These are phyloP conservation scores for Yarrowia sp. DNA, from an alignment of 805 yeast species.

Conservation along the genomic window DNA sequence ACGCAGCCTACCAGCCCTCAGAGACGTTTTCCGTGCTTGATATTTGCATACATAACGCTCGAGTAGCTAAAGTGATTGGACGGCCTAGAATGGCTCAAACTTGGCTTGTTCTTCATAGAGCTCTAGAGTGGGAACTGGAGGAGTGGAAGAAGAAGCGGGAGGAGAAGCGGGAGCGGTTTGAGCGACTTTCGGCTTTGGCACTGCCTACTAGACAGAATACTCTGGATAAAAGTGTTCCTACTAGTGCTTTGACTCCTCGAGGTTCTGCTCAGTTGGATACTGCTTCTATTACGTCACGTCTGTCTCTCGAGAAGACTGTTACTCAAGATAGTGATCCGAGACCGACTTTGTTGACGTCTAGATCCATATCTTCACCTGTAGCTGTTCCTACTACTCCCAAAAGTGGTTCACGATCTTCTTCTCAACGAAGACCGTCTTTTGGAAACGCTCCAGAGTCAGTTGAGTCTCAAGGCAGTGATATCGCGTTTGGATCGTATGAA, in stretches of 20 bases:
- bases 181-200: neutral
- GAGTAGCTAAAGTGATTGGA: slow-evolving; percentile 43
- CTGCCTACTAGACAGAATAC: neutral
- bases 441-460: neutral
- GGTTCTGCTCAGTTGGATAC: neutral
- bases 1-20: neutral
- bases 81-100: slow-evolving; percentile 56
- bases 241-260: neutral
- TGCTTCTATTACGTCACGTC: neutral
- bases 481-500: slow-evolving; percentile 9
- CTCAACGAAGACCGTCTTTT: neutral
- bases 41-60: slow-evolving; percentile 18
- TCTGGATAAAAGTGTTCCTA: neutral
- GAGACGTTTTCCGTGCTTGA: neutral
- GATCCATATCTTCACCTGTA: neutral
- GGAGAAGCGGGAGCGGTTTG: neutral
- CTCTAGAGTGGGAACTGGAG: slow-evolving; percentile 42
- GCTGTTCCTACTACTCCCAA: slow-evolving; percentile 14
- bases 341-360: neutral
- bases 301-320: slow-evolving; percentile 3
- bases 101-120: slow-evolving; percentile 56
- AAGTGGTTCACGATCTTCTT: neutral
- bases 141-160: slow-evolving; percentile 6
- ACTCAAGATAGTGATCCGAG: slow-evolving; percentile 5
- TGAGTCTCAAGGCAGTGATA: neutral